Evolutionary conservation across 306 rosid genomes (phyloP), one percentile per base, ranked within the genome.

Genomic region (Malus fusca): DNA sequence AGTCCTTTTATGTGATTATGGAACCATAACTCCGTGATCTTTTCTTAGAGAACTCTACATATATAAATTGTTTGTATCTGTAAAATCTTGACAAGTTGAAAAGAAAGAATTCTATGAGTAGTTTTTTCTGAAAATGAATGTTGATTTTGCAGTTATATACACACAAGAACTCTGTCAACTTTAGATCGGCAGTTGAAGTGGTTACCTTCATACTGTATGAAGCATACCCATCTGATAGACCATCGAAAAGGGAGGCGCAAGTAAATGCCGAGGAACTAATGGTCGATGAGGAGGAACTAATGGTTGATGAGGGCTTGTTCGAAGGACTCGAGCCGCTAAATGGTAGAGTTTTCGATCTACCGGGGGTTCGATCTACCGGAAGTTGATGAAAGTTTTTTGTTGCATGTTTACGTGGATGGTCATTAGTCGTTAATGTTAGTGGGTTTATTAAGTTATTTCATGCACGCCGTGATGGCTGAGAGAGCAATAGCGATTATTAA

Each of bases 141-240:
- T 66, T 22, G 35, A 5, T 21, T 37, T 8, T 75, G 74, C 73
- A 76, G 80, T 81, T 26, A 35, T 65, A 64, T 25, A 35, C 3
- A 25, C 77, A 75, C 28, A 22, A 51, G 18, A 59, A 14, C 19
- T 69, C 63, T 31, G 6, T 11, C 6, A n/a, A 10, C 5, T 7
- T 80, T 9, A 15, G 84, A 4, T 80, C 80, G 1, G 56, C 12
- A 2, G 17, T 30, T 44, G 80, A 75, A 56, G 77, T 81, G 19
- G 52, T 70, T 11, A 76, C 71, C 31, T 81, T 75, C 59, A 11
- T 81, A 31, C 51, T 80, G 0, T 80, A 75, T 31, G 80, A 81
- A 75, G 74, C 58, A 35, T 13, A 40, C 43, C 77, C 80, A 2
- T 18, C 46, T 3, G 46, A 12, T 2, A 37, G 2, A 7, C 31